Percentiles rank a stretch among this genome's conserved stretches.
phyloP scores from a whole-genome alignment of 495 filamentous ascomycete species.

The Penicillium steckii region DNA sequence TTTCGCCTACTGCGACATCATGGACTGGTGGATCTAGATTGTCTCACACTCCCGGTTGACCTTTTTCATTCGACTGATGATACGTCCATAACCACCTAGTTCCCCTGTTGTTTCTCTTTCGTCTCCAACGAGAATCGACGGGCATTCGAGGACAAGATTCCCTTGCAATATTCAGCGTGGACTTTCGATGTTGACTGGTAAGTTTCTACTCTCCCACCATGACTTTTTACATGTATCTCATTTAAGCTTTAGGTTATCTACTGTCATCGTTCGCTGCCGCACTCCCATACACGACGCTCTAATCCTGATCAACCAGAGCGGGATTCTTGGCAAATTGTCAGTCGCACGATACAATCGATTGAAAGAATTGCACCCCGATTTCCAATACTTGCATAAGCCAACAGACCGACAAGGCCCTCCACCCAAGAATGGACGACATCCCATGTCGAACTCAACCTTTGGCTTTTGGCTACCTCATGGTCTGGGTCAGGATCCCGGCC shows the following conservation, averaged over 20 bases:
- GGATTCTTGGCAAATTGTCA: background rate
- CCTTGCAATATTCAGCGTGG: too few species aligned
- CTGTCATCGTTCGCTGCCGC: background rate
- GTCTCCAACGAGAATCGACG: background rate
- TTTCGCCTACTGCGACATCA: background rate
- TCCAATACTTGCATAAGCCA: background rate
- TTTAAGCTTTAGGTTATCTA: background rate
- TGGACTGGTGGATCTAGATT: background rate
- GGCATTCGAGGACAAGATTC: background rate
- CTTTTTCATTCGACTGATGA: background rate
- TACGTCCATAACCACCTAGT: background rate
- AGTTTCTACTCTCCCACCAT: background rate
- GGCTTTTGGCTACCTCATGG: background rate
- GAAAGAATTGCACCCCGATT: background rate
- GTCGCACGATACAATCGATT: background rate
- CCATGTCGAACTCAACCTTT: background rate
- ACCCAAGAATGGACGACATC: background rate
- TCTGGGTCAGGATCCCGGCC: background rate
- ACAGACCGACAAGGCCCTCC: background rate
- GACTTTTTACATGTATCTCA: background rate
- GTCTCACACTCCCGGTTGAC: background rate
- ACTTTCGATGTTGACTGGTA: background rate
- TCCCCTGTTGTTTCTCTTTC: background rate
- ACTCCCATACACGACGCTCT: background rate
- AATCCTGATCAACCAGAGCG: background rate